Base-by-base conservation (phyloP, 176 grass and related monocot species). In the Pontederia paniculata region DNA sequence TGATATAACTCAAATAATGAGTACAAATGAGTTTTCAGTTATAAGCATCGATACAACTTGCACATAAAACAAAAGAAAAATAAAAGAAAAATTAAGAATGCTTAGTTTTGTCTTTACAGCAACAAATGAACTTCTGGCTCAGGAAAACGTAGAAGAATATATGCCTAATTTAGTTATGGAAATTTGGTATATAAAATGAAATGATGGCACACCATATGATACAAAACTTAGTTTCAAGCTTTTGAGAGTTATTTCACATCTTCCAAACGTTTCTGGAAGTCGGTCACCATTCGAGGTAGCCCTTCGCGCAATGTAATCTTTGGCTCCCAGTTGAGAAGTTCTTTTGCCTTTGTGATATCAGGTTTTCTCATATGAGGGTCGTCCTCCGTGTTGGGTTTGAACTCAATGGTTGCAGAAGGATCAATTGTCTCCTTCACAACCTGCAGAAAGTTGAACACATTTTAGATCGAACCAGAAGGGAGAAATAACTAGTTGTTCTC, bases 301-400 rank as follows among this genome's bases (percentile, higher is more conserved):
- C 91, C 91, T 81, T 89, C 70, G 70, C 70, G 83, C 63, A 96
- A 64, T 55, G 91, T 67, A 25, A 89, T 69, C 78, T 87, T 89
- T 8, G 85, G 91, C 64, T 89, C 86, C 91, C 86, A 96, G 21
- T 89, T 83, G 20, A 96, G 77, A 60, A 96, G 82, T 50, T 66
- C 50, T 66, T 89, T 89, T 11, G 91, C 86, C 79, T 81, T 87
- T 9, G 86, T 76, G 41, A 96, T 89, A 59, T 89, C 91, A 48
- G 91, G 91, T 81, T 89, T 96, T 81, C 91, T 87, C 86, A 96
- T 96, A 19, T 89, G 91, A 48, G 91, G 91, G 54, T 96, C 91
- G 71, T 96, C 91, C 25, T 85, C 81, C 17, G 91, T 89, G 57
- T 89, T 89, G 51, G 86, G 58, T 66, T 78, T 89, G 62, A 89